Evolutionary conservation across 768 basidiomycete genomes (phyloP), one percentile per base, ranked within the genome.

Genomic region (Suillus luteus): DNA sequence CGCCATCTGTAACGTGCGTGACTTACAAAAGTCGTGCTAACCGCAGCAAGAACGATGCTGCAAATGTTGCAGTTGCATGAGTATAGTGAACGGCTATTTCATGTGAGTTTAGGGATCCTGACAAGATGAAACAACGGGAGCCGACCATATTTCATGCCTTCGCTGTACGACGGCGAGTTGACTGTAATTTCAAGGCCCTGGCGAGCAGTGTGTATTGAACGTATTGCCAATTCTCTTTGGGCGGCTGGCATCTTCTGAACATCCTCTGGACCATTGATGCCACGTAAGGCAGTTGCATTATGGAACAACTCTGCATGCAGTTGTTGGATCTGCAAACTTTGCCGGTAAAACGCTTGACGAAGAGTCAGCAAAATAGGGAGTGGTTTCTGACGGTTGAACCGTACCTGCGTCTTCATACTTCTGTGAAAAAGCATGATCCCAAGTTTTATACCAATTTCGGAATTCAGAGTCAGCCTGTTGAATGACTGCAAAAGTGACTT

Each of bases 1-100:
- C 12, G 33, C 44, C 24, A 35, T 5, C 19, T 37, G 35, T 10
- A 41, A 19, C 19, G 2, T 5, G 41, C 10, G n/a, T 12, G 31
- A 77, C 92, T 77, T 72, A 94, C 92, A 97, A 96, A 46, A 98
- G 81, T 31, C 95, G 86, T 43, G 89, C 87, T 55, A 97, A 80
- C 38, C 95, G 89, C 57, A 98, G 81, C 64, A 96, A 81, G 75
- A 98, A 91, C 4, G 93, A 93, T 14, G 95, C 95, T 24, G 92
- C 86, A 77, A 98, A 98, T 0, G 95, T 96, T 6, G 95, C 95
- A 35, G 93, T 93, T 48, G 93, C 92, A 72, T 98, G 95, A 15
- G 91, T 91, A 70, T 92, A 91, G 72, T 93, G 89, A n/a, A 95
- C 91, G 17, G 93, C 92, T 93, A 67, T 52, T 22, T 24, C 35